These are phyloP conservation scores for Inga oerstediana DNA, from an alignment of 306 rosid species.

Conservation along the genomic window DNA sequence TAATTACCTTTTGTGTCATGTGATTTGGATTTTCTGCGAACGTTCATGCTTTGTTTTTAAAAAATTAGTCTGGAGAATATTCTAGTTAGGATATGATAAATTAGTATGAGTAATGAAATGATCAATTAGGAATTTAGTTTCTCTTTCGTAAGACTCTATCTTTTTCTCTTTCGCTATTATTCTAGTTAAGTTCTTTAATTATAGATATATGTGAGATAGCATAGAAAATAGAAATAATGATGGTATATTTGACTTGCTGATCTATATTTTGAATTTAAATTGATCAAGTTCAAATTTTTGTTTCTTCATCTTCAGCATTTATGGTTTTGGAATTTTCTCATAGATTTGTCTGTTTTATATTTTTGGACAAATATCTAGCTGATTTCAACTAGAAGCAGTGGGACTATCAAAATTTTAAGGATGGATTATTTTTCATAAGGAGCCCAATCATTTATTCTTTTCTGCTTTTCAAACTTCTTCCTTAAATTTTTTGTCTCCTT, in stretches of 20 bases:
- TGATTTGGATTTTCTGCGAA: background rate
- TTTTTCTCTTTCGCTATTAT: background rate
- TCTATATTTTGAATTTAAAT: background rate
- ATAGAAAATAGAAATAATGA: background rate
- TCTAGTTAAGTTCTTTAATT: background rate
- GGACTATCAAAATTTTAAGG: background rate
- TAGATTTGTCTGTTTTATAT: background rate
- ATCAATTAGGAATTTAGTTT: background rate
- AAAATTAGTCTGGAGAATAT: background rate
- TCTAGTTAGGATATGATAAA: background rate
- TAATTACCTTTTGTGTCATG: background rate
- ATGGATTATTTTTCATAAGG: background rate
- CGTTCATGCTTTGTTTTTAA: background rate
- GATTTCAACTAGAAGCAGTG: background rate
- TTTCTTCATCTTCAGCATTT: background rate
- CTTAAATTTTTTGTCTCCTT: background rate
- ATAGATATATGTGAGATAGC: background rate
- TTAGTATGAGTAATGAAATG: background rate
- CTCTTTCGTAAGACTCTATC: background rate
- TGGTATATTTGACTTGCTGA: background rate
- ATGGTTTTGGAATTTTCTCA: background rate
- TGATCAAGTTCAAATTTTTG: background rate
- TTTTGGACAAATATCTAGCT: background rate
- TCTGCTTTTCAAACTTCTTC: background rate
- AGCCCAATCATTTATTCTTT: background rate